Evolutionary conservation across 345 rosid species (phyloP).

Genomic region (Trapa incisa): DNA sequence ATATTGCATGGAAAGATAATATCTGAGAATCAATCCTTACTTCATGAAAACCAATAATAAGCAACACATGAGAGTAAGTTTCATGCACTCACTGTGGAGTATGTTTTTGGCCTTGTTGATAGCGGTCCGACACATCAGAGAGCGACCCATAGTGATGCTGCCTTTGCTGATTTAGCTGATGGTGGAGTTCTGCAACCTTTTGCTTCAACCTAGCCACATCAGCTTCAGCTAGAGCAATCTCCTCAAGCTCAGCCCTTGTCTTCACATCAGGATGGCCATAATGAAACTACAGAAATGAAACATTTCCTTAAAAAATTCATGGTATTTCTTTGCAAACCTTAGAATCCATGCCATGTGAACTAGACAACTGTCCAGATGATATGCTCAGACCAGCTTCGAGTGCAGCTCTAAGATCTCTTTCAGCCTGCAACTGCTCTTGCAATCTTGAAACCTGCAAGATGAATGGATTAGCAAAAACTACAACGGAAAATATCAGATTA

Average conservation of each 20-base stretch:
- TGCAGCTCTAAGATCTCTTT: constrained; percentile 96
- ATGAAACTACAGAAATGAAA: constrained; percentile 12
- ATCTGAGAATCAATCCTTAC: background rate
- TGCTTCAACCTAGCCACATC: constrained; percentile 98
- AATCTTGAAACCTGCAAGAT: constrained; percentile 68
- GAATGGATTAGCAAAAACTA: background rate
- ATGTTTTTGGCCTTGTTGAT: constrained; percentile 67
- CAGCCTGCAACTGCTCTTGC: constrained; percentile 99
- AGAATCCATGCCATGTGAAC: constrained; percentile 85
- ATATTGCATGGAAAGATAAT: too few relatives aligned
- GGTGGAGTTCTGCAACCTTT: constrained; percentile 97
- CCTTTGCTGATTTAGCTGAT: constrained; percentile 94
- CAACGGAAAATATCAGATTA: background rate
- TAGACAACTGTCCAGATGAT: constrained; percentile 78
- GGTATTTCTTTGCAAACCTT: constrained; percentile 43
- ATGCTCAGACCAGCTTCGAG: constrained; percentile 97
- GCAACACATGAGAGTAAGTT: constrained; percentile 2
- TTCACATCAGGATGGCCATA: constrained; percentile 32
- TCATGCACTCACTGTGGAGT: constrained; percentile 52
- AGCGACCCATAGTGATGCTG: constrained; percentile 74
- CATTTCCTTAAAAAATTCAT: constrained; percentile 3
- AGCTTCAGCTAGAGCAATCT: constrained; percentile 98
- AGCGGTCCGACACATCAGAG: constrained; percentile 64
- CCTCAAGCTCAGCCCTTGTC: constrained; percentile 99
- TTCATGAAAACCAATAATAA: constrained; percentile 1